Conservation (phyloP, 208 protist species). For the Trichomonas tenax region DNA sequence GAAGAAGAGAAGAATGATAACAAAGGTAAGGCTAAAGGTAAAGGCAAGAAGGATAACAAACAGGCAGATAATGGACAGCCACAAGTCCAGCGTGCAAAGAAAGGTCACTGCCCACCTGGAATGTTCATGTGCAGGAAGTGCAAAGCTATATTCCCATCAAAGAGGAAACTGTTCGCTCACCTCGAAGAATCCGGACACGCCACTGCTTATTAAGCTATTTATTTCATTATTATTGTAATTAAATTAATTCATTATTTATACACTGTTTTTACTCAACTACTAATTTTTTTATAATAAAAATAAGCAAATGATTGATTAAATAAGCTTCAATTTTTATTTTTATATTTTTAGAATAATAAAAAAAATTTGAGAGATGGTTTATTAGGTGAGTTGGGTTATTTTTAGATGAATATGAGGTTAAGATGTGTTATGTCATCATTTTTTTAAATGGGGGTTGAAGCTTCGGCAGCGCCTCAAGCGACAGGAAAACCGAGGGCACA, state of each 20-base stretch:
- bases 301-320: too few relatives aligned
- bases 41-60: background rate
- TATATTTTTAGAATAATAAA: too few relatives aligned
- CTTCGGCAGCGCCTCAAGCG: background rate
- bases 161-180: background rate
- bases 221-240: too few relatives aligned
- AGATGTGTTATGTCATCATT: too few relatives aligned
- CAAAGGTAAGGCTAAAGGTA: background rate
- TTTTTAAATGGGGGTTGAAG: background rate
- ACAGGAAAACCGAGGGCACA: background rate
- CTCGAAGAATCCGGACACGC: background rate
- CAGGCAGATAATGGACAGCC: background rate
- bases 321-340: too few relatives aligned
- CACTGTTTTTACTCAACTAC: too few relatives aligned
- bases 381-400: too few relatives aligned
- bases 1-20: background rate
- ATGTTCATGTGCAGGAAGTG: slow-evolving; percentile 16
- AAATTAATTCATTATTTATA: too few relatives aligned
- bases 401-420: too few relatives aligned
- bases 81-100: too few relatives aligned
- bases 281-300: too few relatives aligned
- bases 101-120: background rate
- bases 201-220: background rate
- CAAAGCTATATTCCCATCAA: background rate
- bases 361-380: too few relatives aligned